Evolutionary conservation across 2,329 filamentous ascomycete genomes (phyloP).

Genomic region (Epichloe brachyelytri): DNA sequence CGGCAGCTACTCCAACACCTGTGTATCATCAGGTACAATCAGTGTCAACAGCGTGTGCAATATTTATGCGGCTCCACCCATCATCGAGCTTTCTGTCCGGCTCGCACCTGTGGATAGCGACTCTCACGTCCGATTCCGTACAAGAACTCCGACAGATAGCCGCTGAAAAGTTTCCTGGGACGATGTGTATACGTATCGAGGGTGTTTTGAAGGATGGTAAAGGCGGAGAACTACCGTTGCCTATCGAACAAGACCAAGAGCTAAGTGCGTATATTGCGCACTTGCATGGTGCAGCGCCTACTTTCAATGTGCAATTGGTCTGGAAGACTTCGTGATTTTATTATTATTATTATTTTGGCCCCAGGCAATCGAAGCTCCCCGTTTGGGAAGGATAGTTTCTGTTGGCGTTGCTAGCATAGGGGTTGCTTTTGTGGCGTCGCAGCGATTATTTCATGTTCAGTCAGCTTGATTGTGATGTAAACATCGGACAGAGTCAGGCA

Average conservation of each 20-base stretch:
- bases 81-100: conserved; percentile 39
- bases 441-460: too few relatives aligned
- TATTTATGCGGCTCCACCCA: conserved; percentile 58
- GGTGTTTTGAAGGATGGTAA: conserved; percentile 49
- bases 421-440: background rate
- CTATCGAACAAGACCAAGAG: conserved; percentile 59
- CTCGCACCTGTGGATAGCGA: conserved; percentile 51
- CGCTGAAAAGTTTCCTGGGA: conserved; percentile 45
- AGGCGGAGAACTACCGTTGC: conserved; percentile 48
- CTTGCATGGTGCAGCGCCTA: conserved; percentile 33
- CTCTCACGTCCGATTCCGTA: conserved; percentile 44
- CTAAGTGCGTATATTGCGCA: conserved; percentile 59
- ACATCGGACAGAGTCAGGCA: too few relatives aligned
- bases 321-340: conserved; percentile 14
- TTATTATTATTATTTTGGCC: background rate
- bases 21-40: conserved; percentile 14
- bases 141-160: conserved; percentile 51
- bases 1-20: conserved; percentile 11
- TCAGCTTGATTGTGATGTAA: too few relatives aligned
- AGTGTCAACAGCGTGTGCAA: conserved; percentile 29
- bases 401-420: background rate
- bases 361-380: background rate
- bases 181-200: conserved; percentile 46
- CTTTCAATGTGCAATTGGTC: conserved; percentile 29
- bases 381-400: background rate